These are phyloP conservation scores for Trematosphaeria pertusa DNA, from an alignment of 2,329 filamentous ascomycete genomes.

Conservation along the genomic window DNA sequence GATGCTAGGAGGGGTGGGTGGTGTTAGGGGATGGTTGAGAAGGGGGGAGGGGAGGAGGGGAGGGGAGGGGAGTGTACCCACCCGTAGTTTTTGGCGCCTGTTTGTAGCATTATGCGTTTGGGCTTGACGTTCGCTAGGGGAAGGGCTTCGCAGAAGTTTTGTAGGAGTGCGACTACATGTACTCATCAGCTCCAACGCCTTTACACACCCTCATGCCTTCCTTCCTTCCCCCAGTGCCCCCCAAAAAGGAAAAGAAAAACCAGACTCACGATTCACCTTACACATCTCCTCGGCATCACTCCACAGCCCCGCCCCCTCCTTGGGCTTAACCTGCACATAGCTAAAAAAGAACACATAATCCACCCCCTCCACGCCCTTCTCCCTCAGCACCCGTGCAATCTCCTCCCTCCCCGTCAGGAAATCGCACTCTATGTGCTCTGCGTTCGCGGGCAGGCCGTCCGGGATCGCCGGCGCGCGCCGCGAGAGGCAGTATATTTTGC, in stretches of 20 bases:
- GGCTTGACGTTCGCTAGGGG: constrained; percentile 52
- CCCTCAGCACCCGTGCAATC: constrained; percentile 45
- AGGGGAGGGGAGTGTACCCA: not conserved
- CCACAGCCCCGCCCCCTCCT: constrained; percentile 55
- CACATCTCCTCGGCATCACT: constrained; percentile 59
- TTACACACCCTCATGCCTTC: not conserved
- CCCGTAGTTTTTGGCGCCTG: constrained; percentile 61
- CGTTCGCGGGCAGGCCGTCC: constrained; percentile 43
- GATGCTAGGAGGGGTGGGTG: constrained; percentile 35
- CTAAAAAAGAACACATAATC: constrained; percentile 63
- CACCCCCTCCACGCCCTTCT: constrained; percentile 41
- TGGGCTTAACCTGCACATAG: constrained; percentile 60
- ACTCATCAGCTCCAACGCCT: constrained; percentile 13
- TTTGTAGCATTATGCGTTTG: constrained; percentile 58
- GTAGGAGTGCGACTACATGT: constrained; percentile 47
- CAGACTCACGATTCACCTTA: constrained; percentile 51
- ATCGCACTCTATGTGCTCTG: constrained; percentile 53
- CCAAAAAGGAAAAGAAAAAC: not conserved
- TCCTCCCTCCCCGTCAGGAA: constrained; percentile 48
- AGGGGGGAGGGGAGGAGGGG: not conserved
- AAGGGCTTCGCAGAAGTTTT: constrained; percentile 58
- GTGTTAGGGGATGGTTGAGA: not conserved
- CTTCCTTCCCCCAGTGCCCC: too few species aligned
- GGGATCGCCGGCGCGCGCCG: constrained; percentile 54
- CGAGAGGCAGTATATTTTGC: constrained; percentile 59